Percentiles rank a stretch among this genome's conserved stretches.
Conservation (phyloP, 768 basidiomycete species). For the Cystofilobasidium macerans region DNA sequence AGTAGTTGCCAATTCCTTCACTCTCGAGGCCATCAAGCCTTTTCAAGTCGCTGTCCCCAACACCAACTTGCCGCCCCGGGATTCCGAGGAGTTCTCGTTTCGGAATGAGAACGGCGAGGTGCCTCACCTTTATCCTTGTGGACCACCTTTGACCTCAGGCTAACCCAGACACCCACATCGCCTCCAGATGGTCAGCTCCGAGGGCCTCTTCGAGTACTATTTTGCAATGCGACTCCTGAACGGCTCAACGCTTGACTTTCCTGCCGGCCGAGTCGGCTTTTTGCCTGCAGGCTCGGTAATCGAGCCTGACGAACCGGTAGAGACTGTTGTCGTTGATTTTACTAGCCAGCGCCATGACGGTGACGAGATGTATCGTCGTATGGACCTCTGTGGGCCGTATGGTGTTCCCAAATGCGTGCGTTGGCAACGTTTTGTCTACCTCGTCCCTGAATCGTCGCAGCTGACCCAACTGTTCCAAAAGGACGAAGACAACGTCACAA, state of each 20-base stretch:
- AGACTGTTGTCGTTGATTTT: background rate
- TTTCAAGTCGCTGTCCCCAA: background rate
- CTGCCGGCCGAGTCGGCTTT: background rate
- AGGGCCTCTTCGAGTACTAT: background rate
- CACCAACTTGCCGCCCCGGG: background rate
- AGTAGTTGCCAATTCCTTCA: background rate
- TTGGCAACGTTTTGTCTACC: no score
- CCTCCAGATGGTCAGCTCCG: background rate
- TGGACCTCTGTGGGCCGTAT: no score
- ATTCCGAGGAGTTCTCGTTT: background rate
- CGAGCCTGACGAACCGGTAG: background rate
- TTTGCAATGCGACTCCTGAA: background rate
- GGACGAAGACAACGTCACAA: background rate
- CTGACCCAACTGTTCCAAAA: background rate
- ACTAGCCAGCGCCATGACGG: background rate
- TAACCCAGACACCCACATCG: no score
- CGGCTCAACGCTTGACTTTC: constrained; percentile 1
- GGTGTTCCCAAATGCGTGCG: no score
- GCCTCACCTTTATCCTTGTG: no score
- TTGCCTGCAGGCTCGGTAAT: background rate
- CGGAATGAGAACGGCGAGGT: background rate
- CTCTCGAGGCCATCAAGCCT: background rate
- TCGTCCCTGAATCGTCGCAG: background rate
- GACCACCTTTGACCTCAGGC: no score
- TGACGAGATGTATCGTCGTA: no score